Percentiles rank a stretch among this genome's conserved stretches.
Evolutionary conservation across 768 basidiomycete species (phyloP).

Genomic region (Xerocomus brunneocitrinus): DNA sequence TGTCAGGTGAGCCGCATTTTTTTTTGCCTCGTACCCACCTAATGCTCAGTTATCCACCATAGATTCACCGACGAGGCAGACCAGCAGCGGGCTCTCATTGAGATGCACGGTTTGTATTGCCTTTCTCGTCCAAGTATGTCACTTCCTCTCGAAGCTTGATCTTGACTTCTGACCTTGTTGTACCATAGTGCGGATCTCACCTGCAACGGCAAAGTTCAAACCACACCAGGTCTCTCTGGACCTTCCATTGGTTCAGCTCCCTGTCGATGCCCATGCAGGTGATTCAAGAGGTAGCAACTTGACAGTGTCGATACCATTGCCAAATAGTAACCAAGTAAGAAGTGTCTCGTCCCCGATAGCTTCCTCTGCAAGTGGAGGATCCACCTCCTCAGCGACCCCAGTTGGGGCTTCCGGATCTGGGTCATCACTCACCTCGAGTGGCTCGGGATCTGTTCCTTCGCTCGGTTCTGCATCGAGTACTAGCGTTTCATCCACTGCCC

Average conservation of each 20-base stretch:
- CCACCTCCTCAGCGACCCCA: slow-evolving; percentile 24
- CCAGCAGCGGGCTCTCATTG: slow-evolving; percentile 83
- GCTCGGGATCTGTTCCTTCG: slow-evolving; percentile 49
- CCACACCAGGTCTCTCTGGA: slow-evolving; percentile 46
- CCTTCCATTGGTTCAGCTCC: slow-evolving; percentile 45
- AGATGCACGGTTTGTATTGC: slow-evolving; percentile 90
- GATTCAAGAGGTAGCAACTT: slow-evolving; percentile 37
- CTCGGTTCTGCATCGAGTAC: slow-evolving; percentile 44
- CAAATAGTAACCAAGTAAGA: slow-evolving; percentile 44
- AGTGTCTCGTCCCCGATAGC: slow-evolving; percentile 73
- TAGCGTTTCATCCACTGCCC: slow-evolving; percentile 47
- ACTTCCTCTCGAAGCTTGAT: neutral
- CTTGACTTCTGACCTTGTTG: slow-evolving; percentile 25
- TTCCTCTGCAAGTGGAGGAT: slow-evolving; percentile 25
- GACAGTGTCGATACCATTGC: slow-evolving; percentile 47
- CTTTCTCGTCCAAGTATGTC: slow-evolving; percentile 80
- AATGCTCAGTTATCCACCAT: slow-evolving; percentile 7
- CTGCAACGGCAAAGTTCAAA: slow-evolving; percentile 86
- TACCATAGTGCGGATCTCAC: slow-evolving; percentile 77
- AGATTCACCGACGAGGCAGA: slow-evolving; percentile 88
- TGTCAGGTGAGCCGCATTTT: slow-evolving; percentile 56
- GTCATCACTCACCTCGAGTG: slow-evolving; percentile 41
- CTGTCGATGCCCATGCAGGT: slow-evolving; percentile 21
- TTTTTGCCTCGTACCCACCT: slow-evolving; percentile 4
- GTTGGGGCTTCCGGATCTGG: slow-evolving; percentile 42